Conservation (phyloP, 371 early-diverging fungal species). For the Mortierella sp. region DNA sequence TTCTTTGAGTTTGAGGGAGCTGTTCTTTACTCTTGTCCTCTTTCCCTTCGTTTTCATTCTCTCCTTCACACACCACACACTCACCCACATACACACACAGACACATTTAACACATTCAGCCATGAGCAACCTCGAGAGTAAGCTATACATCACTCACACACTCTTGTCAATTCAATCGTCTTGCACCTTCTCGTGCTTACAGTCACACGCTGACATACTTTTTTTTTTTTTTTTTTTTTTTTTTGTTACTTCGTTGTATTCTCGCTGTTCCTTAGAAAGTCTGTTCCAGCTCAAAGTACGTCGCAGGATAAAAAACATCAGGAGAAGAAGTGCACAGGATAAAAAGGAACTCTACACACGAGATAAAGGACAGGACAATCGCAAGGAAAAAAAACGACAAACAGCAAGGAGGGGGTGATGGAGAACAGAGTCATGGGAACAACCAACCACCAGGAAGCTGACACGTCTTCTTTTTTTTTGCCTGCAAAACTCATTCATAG, state of each 20-base stretch:
- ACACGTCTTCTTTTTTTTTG: not conserved
- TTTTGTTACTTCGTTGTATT: not conserved
- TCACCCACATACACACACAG: conserved; percentile 2
- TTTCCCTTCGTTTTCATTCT: not conserved
- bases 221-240: not conserved
- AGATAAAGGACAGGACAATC: not conserved
- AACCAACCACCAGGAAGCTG: not conserved
- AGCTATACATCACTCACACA: conserved; percentile 2
- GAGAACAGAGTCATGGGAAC: not conserved
- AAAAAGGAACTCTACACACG: not conserved
- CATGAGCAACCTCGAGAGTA: conserved; percentile 59
- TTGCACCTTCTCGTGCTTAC: not conserved
- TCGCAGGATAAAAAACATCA: no score
- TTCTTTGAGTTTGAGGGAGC: no score
- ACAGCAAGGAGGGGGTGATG: not conserved
- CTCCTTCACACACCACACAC: not conserved
- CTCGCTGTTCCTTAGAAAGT: conserved; percentile 61
- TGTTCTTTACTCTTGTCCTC: not conserved
- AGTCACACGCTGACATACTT: not conserved
- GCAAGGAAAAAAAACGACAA: not conserved
- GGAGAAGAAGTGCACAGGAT: not conserved
- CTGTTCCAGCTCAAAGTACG: conserved; percentile 81
- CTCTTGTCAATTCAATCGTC: not conserved
- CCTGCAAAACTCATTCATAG: conserved; percentile 58
- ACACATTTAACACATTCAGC: no score